Conservation (phyloP, 1,139 yeast genomes). For the Debaryomycetaceae sp. region DNA sequence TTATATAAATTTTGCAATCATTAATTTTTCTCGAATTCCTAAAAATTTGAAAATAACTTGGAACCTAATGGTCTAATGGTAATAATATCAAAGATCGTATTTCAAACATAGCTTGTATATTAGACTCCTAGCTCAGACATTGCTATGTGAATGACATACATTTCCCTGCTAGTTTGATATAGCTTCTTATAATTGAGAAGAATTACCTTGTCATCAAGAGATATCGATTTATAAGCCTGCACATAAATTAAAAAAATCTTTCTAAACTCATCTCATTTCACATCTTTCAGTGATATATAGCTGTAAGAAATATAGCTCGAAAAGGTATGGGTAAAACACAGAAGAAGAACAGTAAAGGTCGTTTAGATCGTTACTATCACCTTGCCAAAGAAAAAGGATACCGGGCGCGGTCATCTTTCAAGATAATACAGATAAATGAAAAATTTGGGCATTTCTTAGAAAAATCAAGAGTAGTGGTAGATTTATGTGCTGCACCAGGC, state of each 20-base stretch:
- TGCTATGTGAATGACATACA: no score
- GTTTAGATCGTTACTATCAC: slow-evolving; percentile 94
- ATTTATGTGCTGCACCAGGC: slow-evolving; percentile 99
- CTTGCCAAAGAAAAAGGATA: slow-evolving; percentile 97
- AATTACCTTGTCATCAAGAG: no score
- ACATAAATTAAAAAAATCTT: not conserved
- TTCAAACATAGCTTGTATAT: no score
- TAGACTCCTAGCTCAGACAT: no score
- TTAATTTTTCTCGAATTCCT: no score
- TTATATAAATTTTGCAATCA: not conserved
- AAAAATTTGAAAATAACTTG: no score
- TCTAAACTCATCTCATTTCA: slow-evolving; percentile 3
- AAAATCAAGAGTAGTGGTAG: slow-evolving; percentile 95
- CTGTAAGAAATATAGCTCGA: not conserved
- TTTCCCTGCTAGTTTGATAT: not conserved
- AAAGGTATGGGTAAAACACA: slow-evolving; percentile 80
- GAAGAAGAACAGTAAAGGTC: slow-evolving; percentile 97
- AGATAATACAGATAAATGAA: slow-evolving; percentile 91
- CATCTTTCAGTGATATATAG: not conserved
- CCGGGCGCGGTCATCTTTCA: slow-evolving; percentile 98
- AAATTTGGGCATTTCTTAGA: slow-evolving; percentile 94
- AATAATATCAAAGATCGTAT: no score
- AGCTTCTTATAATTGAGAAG: not conserved
- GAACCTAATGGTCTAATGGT: no score
- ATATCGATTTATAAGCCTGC: no score